phyloP scores from a whole-genome alignment of 2,329 filamentous ascomycete species.

The Trichoderma simmonsii region DNA sequence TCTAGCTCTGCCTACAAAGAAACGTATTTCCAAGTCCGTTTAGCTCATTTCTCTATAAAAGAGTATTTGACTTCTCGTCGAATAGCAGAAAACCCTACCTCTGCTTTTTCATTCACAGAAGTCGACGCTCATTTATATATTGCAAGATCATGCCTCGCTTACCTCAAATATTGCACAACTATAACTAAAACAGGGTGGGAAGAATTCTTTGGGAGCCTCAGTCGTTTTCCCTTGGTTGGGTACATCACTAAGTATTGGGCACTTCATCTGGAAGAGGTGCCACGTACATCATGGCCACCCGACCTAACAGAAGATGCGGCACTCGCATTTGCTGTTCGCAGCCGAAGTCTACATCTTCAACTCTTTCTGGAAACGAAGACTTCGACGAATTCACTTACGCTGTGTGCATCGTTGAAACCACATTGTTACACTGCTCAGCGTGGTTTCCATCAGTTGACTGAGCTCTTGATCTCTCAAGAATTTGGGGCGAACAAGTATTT shows the following conservation, averaged over 20 bases:
- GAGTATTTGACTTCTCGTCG: neutral
- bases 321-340: neutral
- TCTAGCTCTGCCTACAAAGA: no score
- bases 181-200: neutral
- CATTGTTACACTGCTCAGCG: neutral
- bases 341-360: neutral
- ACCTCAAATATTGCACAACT: fast-evolving
- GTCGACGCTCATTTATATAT: neutral
- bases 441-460: neutral
- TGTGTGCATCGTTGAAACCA: neutral
- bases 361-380: neutral
- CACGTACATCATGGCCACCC: neutral
- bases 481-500: neutral
- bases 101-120: neutral
- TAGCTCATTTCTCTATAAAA: neutral
- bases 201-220: fast-evolving
- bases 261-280: neutral
- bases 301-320: neutral
- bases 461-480: neutral
- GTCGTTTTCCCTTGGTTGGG: neutral
- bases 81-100: neutral
- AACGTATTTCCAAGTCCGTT: neutral
- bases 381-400: no score
- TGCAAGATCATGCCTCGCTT: neutral
- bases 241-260: neutral